A percentile compares a stretch with the other conserved stretches of the same genome.
Conservation (phyloP, 441 rosid species). For the Erodium texanum region DNA sequence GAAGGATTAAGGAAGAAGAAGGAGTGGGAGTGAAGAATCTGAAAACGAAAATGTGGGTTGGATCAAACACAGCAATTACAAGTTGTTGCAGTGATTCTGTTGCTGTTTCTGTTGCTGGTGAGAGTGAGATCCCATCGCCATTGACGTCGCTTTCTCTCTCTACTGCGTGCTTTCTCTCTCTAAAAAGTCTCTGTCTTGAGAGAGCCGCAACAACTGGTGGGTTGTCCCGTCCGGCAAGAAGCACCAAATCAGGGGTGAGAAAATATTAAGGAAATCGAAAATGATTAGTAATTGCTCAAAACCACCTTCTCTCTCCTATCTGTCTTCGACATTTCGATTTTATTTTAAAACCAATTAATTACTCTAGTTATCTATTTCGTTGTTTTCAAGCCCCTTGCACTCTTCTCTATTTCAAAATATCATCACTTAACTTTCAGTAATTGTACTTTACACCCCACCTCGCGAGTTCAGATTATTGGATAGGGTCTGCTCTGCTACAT, state of each 20-base stretch:
- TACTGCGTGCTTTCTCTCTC: background rate
- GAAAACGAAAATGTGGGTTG: background rate
- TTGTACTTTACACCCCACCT: background rate
- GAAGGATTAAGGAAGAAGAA: background rate
- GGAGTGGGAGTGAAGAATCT: background rate
- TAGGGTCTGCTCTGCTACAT: no score
- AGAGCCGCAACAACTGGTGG: conserved; percentile 10
- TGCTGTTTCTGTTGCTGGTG: background rate
- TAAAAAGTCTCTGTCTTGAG: background rate
- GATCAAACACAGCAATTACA: background rate
- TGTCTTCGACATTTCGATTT: background rate
- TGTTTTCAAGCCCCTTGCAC: background rate
- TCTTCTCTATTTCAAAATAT: background rate
- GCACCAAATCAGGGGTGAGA: background rate
- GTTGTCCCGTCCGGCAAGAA: conserved; percentile 11
- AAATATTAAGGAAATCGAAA: background rate
- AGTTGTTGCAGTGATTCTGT: background rate
- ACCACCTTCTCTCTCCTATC: background rate
- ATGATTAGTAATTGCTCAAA: background rate
- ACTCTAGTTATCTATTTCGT: background rate
- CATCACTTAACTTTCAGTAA: background rate
- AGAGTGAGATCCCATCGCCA: conserved; percentile 9
- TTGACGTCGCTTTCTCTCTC: background rate
- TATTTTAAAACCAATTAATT: background rate
- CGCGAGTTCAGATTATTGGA: no score